Evolutionary conservation across 2,329 filamentous ascomycete genomes (phyloP).

Genomic region (Penicillium sp.): DNA sequence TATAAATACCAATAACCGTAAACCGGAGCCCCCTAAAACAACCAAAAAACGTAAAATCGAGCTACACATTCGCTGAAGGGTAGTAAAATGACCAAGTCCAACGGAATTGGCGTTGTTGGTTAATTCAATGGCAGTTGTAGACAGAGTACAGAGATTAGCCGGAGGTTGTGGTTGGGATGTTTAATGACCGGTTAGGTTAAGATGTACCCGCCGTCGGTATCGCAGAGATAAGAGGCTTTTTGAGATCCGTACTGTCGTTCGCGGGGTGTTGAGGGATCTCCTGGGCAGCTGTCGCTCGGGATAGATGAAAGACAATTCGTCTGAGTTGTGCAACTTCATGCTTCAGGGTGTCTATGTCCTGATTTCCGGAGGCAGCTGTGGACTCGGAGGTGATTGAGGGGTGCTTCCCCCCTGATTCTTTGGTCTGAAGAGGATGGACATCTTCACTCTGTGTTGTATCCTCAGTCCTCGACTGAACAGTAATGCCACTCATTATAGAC

Average conservation of each 20-base stretch:
- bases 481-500: constrained; percentile 24
- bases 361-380: constrained; percentile 18
- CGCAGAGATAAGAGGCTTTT: constrained; percentile 14
- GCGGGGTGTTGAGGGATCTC: constrained; percentile 3
- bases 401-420: neutral
- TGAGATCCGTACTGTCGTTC: constrained; percentile 13
- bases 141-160: neutral
- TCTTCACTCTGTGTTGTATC: neutral
- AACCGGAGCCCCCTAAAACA: neutral
- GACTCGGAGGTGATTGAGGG: neutral
- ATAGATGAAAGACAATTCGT: constrained; percentile 34
- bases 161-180: neutral
- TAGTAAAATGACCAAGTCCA: neutral
- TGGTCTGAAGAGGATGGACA: neutral
- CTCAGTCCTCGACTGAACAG: constrained; percentile 6
- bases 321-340: constrained; percentile 38
- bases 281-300: constrained; percentile 24
- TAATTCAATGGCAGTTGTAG: neutral
- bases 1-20: neutral
- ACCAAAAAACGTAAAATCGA: neutral
- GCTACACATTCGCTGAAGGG: neutral
- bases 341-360: constrained; percentile 34
- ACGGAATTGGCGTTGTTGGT: neutral
- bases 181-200: neutral
- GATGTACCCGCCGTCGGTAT: neutral